Percentiles rank a stretch among this genome's conserved stretches.
These are phyloP conservation scores for Ogataea trehaloabstinens DNA, from an alignment of 805 yeast genomes.

Conservation along the genomic window DNA sequence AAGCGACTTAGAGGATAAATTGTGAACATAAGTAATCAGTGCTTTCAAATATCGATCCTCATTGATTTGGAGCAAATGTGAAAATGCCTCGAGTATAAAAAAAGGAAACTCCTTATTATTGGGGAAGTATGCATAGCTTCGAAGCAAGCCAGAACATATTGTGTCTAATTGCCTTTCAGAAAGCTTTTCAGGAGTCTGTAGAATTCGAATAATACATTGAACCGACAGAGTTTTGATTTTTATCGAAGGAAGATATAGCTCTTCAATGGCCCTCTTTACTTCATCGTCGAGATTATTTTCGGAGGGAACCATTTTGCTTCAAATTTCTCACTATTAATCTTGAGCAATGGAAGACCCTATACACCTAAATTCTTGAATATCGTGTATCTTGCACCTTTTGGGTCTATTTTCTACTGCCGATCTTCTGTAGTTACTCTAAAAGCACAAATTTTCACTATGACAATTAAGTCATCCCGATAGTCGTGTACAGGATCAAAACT, in stretches of 20 bases:
- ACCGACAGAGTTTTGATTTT: slow-evolving; percentile 36
- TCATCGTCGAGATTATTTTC: slow-evolving; percentile 6
- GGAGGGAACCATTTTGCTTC: not conserved
- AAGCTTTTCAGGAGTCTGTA: slow-evolving; percentile 19
- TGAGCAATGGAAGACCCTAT: too few relatives aligned
- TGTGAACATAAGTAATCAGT: slow-evolving; percentile 39
- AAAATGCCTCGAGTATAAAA: slow-evolving; percentile 40
- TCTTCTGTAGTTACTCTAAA: too few relatives aligned
- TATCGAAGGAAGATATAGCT: slow-evolving; percentile 33
- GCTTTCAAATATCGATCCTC: slow-evolving; percentile 27
- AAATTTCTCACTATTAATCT: not conserved
- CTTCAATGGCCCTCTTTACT: slow-evolving; percentile 14
- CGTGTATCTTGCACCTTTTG: too few relatives aligned
- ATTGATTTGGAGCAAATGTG: slow-evolving; percentile 32
- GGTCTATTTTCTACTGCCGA: too few relatives aligned
- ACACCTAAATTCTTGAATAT: too few relatives aligned
- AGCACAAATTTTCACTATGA: too few relatives aligned
- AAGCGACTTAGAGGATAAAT: slow-evolving; percentile 32
- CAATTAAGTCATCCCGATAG: too few relatives aligned
- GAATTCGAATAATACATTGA: slow-evolving; percentile 28
- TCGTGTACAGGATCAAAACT: too few relatives aligned
- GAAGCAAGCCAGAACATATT: slow-evolving; percentile 38
- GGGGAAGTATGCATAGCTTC: slow-evolving; percentile 46
- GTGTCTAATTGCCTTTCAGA: slow-evolving; percentile 25
- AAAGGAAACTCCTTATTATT: slow-evolving; percentile 49